Base-by-base conservation (phyloP, 2,329 filamentous ascomycete genomes). In the Epichloe coenophiala region DNA sequence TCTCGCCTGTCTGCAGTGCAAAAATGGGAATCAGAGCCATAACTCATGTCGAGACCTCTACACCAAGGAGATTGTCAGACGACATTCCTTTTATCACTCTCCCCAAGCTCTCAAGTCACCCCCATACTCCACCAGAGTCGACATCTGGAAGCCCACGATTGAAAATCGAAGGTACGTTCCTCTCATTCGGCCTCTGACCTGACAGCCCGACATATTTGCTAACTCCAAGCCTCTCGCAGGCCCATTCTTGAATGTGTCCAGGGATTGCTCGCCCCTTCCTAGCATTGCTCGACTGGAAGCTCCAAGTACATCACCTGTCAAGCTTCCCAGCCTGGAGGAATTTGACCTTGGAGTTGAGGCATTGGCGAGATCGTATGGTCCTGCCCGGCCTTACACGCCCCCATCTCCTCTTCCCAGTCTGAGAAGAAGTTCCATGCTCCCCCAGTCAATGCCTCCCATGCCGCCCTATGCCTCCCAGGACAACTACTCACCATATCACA, bases 261-360 rank as follows among this genome's bases (percentile, higher is more conserved):
- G 55, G 53, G 60, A 65, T 37, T 57, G 55, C 45, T 60, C 58
- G 19, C 59, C 58, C 27, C 55, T 65, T 21, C 61, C 60, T 8
- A 55, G 21, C 51, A 57, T 57, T 47, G 46, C 50, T 48, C 51
- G 52, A 27, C 51, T 59, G 17, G 47, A 52, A 37, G 48, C 50
- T 8, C 46, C 53, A 35, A 47, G 49, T 45, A 55, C 45, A 35
- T 48, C 57, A 6, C 51, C 53, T 6, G 49, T 64, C 39, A 60
- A 57, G 43, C 63, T 69, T 35, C 66, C 66, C 5, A 68, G 65
- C 48, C 55, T 68, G 21, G 60, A 61, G 38, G 65, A 68, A 51
- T 69, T 69, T 45, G 66, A 67, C 42, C 61, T 63, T 52, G 66
- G 65, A 13, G 66, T 68, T n/a, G 62, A 68, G 47, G 63, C 62